These are phyloP conservation scores for Hymenoscyphus fructigenus DNA, from an alignment of 2,329 filamentous ascomycete genomes.

Conservation along the genomic window DNA sequence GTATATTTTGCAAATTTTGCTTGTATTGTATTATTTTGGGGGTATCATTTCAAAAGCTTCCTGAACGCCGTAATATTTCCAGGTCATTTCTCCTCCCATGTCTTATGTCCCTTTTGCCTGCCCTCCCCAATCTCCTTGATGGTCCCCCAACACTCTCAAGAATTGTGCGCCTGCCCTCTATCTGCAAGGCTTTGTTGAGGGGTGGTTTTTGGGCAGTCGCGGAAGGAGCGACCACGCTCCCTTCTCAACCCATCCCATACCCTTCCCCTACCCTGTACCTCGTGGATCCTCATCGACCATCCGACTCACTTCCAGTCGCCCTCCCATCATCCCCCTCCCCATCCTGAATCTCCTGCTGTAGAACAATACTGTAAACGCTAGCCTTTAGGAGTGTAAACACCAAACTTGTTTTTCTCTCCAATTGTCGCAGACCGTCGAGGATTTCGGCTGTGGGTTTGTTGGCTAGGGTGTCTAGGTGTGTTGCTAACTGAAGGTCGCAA, in stretches of 20 bases:
- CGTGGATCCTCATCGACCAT: slow-evolving; percentile 1
- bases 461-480: slow-evolving; percentile 61
- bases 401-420: slow-evolving; percentile 91
- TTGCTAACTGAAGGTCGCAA: slow-evolving; percentile 50
- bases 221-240: too few species aligned
- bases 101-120: not conserved
- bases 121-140: too few species aligned
- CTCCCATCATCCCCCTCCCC: slow-evolving; percentile 26
- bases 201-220: not conserved
- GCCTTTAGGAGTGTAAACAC: slow-evolving; percentile 97
- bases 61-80: slow-evolving; percentile 2
- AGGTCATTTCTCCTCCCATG: not conserved
- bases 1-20: not conserved
- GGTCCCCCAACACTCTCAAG: too few species aligned
- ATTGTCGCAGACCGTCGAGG: slow-evolving; percentile 77
- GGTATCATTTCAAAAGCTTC: slow-evolving; percentile 5
- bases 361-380: slow-evolving; percentile 96
- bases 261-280: not conserved
- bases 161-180: too few species aligned
- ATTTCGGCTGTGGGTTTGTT: slow-evolving; percentile 76
- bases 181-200: too few species aligned
- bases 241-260: not conserved
- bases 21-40: not conserved
- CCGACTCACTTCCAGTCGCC: slow-evolving; percentile 9
- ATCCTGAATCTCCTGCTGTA: slow-evolving; percentile 81